Conservation (phyloP, 345 rosid species). For the Camelina sativa region DNA sequence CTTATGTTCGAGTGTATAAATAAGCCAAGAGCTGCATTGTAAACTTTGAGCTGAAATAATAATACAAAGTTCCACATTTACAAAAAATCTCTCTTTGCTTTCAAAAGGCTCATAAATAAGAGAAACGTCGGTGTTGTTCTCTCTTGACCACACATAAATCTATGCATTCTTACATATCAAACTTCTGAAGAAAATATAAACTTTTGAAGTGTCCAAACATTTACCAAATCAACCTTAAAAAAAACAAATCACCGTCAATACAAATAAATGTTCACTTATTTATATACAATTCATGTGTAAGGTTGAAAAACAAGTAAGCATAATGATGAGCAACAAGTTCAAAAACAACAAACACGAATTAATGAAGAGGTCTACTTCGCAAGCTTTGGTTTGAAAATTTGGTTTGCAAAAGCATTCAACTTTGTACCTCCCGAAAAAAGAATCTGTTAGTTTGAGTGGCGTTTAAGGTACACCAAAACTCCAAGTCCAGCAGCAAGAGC, state of each 20-base stretch:
- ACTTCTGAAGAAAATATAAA: not conserved
- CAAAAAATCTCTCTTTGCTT: too few relatives aligned
- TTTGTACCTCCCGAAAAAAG: slow-evolving; percentile 10
- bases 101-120: too few relatives aligned
- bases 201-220: not conserved
- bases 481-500: slow-evolving; percentile 88
- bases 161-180: not conserved
- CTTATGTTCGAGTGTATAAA: too few relatives aligned
- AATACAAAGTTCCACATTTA: too few relatives aligned
- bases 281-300: slow-evolving; percentile 11
- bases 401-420: not conserved
- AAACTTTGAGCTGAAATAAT: too few relatives aligned
- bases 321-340: not conserved
- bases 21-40: too few relatives aligned
- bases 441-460: slow-evolving; percentile 53
- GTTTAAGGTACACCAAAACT: slow-evolving; percentile 73
- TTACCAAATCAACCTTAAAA: not conserved
- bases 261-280: not conserved
- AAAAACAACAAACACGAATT: slow-evolving; percentile 5
- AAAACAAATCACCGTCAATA: not conserved
- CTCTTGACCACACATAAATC: not conserved
- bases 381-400: not conserved
- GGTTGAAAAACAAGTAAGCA: not conserved
- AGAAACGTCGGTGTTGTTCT: too few relatives aligned
- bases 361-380: slow-evolving; percentile 2